Evolutionary conservation across 2,329 filamentous ascomycete genomes (phyloP).

Genomic region (Simplicillium sp.): DNA sequence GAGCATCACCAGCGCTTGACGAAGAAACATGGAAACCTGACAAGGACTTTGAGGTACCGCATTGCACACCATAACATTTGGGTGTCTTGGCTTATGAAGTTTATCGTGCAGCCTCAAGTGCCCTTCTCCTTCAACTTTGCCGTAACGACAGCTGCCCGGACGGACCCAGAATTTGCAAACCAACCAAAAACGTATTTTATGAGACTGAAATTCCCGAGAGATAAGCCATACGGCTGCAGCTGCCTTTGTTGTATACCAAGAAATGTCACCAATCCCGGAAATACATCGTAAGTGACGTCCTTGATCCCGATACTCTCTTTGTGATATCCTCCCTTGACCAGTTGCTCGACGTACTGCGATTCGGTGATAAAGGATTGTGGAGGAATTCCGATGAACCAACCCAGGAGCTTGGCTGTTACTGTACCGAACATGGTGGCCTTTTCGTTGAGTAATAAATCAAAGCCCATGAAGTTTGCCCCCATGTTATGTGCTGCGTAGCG

Average conservation of each 20-base stretch:
- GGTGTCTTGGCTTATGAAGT: no score
- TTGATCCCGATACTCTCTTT: slow-evolving; percentile 27
- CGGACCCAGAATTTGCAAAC: slow-evolving; percentile 22
- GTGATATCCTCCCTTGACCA: slow-evolving; percentile 38
- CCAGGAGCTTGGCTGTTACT: no score
- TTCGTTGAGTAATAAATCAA: slow-evolving; percentile 37
- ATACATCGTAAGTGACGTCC: slow-evolving; percentile 46
- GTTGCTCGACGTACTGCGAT: slow-evolving; percentile 30
- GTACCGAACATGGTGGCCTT: slow-evolving; percentile 11
- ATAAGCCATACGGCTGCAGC: slow-evolving; percentile 23
- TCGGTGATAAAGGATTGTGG: slow-evolving; percentile 37
- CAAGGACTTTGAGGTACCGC: no score
- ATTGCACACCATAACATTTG: no score
- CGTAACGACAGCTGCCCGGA: slow-evolving; percentile 25
- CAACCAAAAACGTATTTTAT: slow-evolving; percentile 27
- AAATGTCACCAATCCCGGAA: slow-evolving; percentile 35
- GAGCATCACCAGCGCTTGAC: no score
- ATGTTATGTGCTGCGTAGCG: slow-evolving; percentile 26
- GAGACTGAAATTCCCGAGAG: slow-evolving; percentile 24
- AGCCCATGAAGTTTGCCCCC: slow-evolving; percentile 41
- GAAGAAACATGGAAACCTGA: no score
- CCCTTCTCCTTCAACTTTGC: slow-evolving; percentile 9
- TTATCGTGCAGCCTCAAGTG: no score
- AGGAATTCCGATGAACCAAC: slow-evolving; percentile 26
- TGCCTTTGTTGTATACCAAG: slow-evolving; percentile 24